Percentiles rank a stretch among this genome's conserved stretches.
These are phyloP conservation scores for Aspergillus novoparasiticus DNA, from an alignment of 2,329 filamentous ascomycete species.

Conservation along the genomic window DNA sequence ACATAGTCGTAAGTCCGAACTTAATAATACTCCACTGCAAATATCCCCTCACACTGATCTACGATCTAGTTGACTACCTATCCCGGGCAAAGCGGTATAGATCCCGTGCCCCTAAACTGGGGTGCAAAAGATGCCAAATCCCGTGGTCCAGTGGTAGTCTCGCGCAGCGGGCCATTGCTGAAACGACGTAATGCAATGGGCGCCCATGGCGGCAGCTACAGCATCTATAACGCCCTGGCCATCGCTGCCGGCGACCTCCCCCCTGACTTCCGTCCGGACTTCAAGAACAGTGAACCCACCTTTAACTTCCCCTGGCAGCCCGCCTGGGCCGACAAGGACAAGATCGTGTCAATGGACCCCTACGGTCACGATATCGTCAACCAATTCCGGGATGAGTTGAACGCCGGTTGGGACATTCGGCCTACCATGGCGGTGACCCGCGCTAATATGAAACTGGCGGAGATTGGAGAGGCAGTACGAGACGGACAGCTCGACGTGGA, in stretches of 20 bases:
- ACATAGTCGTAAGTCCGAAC: constrained; percentile 34
- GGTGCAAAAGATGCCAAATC: constrained; percentile 72
- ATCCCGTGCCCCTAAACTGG: constrained; percentile 88
- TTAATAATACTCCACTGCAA: neutral
- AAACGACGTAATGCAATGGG: constrained; percentile 58
- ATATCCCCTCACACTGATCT: constrained; percentile 16
- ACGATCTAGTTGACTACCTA: constrained; percentile 68
- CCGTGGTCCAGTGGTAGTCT: constrained; percentile 88
- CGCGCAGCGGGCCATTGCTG: constrained; percentile 31
- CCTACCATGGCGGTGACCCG: constrained; percentile 91
- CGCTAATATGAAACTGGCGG: constrained; percentile 95
- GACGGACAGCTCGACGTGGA: constrained; percentile 75
- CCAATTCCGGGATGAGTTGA: constrained; percentile 74
- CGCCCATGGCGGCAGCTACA: constrained; percentile 87
- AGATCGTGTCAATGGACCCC: constrained; percentile 97
- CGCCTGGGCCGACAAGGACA: constrained; percentile 85
- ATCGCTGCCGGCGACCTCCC: constrained; percentile 89
- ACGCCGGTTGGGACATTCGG: constrained; percentile 72
- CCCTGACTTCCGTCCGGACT: constrained; percentile 75
- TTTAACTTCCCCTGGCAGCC: constrained; percentile 84
- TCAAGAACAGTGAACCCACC: constrained; percentile 89
- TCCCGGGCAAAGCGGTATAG: constrained; percentile 90
- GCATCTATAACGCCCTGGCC: constrained; percentile 91
- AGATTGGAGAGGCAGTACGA: constrained; percentile 85
- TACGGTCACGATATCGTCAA: constrained; percentile 86